Percentiles rank a stretch among this genome's conserved stretches.
Evolutionary conservation across 805 yeast species (phyloP).

Genomic region (Monosporozyma solicola): DNA sequence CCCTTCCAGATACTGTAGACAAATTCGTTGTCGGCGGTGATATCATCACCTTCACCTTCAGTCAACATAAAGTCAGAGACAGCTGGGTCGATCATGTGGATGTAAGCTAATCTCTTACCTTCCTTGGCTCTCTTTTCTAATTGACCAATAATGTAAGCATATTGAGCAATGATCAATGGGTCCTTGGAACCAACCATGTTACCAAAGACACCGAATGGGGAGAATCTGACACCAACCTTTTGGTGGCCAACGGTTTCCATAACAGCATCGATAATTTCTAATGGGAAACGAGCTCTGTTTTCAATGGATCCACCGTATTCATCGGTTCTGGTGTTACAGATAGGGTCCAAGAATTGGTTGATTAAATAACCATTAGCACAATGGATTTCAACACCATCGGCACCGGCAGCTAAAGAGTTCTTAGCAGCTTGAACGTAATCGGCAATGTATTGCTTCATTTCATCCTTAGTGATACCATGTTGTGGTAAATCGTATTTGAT

Average conservation of each 20-base stretch:
- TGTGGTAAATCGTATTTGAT: constrained; percentile 24
- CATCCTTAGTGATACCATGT: constrained; percentile 27
- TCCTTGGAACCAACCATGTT: constrained; percentile 31
- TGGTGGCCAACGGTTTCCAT: constrained; percentile 45
- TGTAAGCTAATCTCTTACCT: constrained; percentile 34
- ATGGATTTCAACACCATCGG: constrained; percentile 61
- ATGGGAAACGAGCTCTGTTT: constrained; percentile 37
- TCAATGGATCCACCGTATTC: constrained; percentile 48
- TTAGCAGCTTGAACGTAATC: constrained; percentile 40
- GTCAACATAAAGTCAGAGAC: constrained; percentile 22
- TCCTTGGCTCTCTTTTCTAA: constrained; percentile 32
- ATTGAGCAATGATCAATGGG: constrained; percentile 33
- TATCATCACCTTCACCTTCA: constrained; percentile 24
- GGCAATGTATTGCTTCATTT: constrained; percentile 34
- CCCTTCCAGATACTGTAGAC: constrained; percentile 39
- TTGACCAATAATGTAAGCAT: constrained; percentile 34
- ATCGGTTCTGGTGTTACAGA: constrained; percentile 40
- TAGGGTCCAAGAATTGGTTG: constrained; percentile 45
- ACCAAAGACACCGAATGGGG: constrained; percentile 37
- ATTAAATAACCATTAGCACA: constrained; percentile 58
- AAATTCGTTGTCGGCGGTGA: constrained; percentile 31
- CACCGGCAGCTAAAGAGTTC: constrained; percentile 29
- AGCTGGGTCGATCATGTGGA: constrained; percentile 41
- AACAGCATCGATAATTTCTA: constrained; percentile 45
- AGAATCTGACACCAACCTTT: constrained; percentile 39